Base-by-base conservation (phyloP, 164 flowering plant genomes). In the Litsea cubeba region DNA sequence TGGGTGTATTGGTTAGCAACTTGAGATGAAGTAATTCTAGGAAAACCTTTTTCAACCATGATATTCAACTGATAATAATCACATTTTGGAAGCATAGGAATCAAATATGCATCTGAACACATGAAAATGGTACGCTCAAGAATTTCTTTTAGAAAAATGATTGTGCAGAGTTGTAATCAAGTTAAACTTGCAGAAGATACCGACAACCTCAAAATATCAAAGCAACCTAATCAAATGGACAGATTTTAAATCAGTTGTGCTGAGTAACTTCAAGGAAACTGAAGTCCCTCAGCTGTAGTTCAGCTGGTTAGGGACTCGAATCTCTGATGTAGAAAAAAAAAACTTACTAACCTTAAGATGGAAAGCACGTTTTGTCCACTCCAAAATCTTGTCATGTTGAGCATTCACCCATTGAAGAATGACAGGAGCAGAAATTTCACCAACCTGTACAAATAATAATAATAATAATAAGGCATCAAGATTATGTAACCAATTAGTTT, bases 361-460 rank as follows among this genome's bases (percentile, higher is more conserved):
- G 76, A 84, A 87, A 69, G 92, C 89, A 74, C 97, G 91, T 40
- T 87, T 84, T 63, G 89, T 88, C 98, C 98, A 93, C 70, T 91
- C 90, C 83, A 90, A 74, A 64, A 90, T 85, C 69, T 83, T 87
- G 22, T 50, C 73, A 75, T 85, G 88, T 79, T 91, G 95, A 72
- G 86, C 80, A 76, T 84, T 88, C 68, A 89, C 78, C 98, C 98
- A 91, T 74, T 91, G 90, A 79, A 90, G 95, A 81, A 93, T 83
- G 40, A 94, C 72, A 69, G 97, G 86, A 62, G 80, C 81, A 60
- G 86, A 83, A 80, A 89, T 73, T 73, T 85, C 86, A 69, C 83
- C 88, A 72, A 94, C 84, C 98, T 94, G 88, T 71, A 80, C 49
- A 76, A 58, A n/a, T n/a, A n/a, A n/a, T n/a, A n/a, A n/a, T 30